Evolutionary conservation across 2,329 filamentous ascomycete species (phyloP).

Genomic region (Cladobotryum protrusum): DNA sequence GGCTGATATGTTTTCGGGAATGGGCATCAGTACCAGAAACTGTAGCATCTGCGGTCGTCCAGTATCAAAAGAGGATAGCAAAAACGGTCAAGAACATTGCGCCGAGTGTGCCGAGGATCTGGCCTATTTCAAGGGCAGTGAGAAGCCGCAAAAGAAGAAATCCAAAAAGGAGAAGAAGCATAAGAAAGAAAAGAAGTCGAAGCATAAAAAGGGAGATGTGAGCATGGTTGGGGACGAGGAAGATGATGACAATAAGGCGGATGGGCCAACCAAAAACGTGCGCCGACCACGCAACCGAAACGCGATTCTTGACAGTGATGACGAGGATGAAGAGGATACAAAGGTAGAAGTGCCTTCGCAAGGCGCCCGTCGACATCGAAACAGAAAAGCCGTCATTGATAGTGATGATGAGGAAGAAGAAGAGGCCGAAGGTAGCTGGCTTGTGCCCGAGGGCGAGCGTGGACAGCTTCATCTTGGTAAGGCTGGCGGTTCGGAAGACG

Average conservation of each 20-base stretch:
- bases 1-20: constrained; percentile 76
- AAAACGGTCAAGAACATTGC: constrained; percentile 50
- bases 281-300: constrained; percentile 44
- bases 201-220: constrained; percentile 14
- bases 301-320: constrained; percentile 60
- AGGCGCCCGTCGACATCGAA: constrained; percentile 33
- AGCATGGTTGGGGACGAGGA: not conserved
- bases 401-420: constrained; percentile 58
- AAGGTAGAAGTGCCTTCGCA: constrained; percentile 27
- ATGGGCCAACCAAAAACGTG: constrained; percentile 15
- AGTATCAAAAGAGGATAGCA: constrained; percentile 46
- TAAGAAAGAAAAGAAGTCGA: constrained; percentile 32
- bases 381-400: constrained; percentile 54
- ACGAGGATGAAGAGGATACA: constrained; percentile 41
- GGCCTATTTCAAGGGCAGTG: constrained; percentile 49
- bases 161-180: constrained; percentile 25
- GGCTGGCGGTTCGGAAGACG: constrained; percentile 79
- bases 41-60: constrained; percentile 79
- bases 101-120: constrained; percentile 70
- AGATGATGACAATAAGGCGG: constrained; percentile 29
- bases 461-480: constrained; percentile 58
- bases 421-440: constrained; percentile 70
- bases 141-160: constrained; percentile 33
- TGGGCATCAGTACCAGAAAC: constrained; percentile 69
- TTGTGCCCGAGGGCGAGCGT: constrained; percentile 64